Base-by-base conservation (phyloP, 495 filamentous ascomycete species). In the Aspergillus nanangensis region DNA sequence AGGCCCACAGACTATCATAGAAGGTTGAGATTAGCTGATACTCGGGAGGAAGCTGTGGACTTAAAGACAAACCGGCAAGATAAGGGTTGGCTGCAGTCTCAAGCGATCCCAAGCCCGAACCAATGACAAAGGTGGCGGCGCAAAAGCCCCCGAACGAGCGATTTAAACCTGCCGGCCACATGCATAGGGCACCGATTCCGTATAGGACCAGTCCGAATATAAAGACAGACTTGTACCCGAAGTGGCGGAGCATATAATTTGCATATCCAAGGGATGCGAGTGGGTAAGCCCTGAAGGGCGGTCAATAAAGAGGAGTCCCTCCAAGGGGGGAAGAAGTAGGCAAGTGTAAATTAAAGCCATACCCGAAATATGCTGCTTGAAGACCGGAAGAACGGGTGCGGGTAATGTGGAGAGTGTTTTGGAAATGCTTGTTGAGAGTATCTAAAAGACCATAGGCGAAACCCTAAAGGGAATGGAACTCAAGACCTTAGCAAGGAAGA, bases 251-350 rank as follows among this genome's bases (percentile, higher is more conserved):
- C 24, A 77, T 64, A 57, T 69, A 76, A 40, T 81, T 81, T 18
- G 80, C 78, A 41, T 83, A 75, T 19, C 79, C 79, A 17, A 82
- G 65, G 2, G 79, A 79, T 31, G 79, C 79, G 10, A 83, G 70
- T 15, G 79, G 78, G 45, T 81, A 81, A 17, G 77, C 78, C 21
- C 78, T 67, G 47, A 7, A 14, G 27, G 9, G 15, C 15, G 13
- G 7, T 23, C 15, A 15, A 24, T 48, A 8, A 27, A 45, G 27
- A 41, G 25, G 38, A 27, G 17, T 19, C 25, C 11, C 25, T 29
- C 25, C 11, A 5, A 29, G 11, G 25, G 11, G 25, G n/a, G 29
- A 42, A 10, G 22, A 17, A 5, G 14, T 18, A 36, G 34, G 5
- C 15, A 11, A 20, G 8, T 20, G 18, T 2, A 11, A 10, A 24